Evolutionary conservation across 1,139 yeast species (phyloP), one percentile per base, ranked within the genome.

Genomic region (Yamadazyma siamensis): DNA sequence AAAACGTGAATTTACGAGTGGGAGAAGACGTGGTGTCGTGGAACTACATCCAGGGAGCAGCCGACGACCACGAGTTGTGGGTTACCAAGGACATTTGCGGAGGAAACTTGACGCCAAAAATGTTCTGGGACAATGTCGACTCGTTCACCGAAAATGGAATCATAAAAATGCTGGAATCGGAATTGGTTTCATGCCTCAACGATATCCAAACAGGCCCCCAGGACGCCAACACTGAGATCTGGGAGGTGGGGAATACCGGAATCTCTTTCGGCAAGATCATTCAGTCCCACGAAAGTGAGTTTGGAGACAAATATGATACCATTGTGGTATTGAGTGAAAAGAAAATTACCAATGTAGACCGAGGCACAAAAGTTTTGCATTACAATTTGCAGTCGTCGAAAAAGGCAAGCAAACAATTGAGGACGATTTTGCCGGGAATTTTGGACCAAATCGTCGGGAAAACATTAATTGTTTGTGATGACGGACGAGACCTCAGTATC

Each of bases 1-100:
- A 28, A 26, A 46, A 65, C 26, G 45, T 54, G 26, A 78, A 72
- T 2, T 77, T 59, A 40, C 59, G 68, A 0, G 28, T 32, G n/a
- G 36, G 13, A 11, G 36, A 26, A 12, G 32, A 31, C 13, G 19
- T 24, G 26, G 14, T 40, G 10, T 31, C 50, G 2, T 59, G 63
- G 56, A 48, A 53, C 17, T 88, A 88, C 50, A 81, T 87, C 2
- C 96, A 86, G 54, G 96, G 96, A 1, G 88, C 95, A 0, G 96
- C 94, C 0, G 96, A 88, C 54, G 96, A 88, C 47, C 95, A 88
- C 50, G 96, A 88, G 47, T 61, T 81, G 15, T 88, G 96, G 96
- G 78, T 88, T 0, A 54, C 69, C 0, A 50, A 59, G 5, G 66
- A 54, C 3, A 32, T 63, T 2, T 56, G 64, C 27, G 33, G 44